Base-by-base conservation (phyloP, 257 asterid species). In the Ballota nigra region DNA sequence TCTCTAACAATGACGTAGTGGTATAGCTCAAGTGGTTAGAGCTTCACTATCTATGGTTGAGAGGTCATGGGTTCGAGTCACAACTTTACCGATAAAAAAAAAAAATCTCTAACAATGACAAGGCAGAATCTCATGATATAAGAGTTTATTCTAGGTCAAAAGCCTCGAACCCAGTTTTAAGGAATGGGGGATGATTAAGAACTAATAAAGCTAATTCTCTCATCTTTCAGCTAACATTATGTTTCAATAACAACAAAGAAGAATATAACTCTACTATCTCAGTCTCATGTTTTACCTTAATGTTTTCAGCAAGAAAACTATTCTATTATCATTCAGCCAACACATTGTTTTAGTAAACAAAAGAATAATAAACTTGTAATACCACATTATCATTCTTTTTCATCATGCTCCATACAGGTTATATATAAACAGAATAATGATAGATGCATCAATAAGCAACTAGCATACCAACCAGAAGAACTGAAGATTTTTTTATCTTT, bases 381-480 rank as follows among this genome's bases (percentile, higher is more conserved):
- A 31, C 49, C 60, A 8, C 52, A 61, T 23, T 67, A 45, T 68
- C 69, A 38, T 22, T 26, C 34, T 69, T 55, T 63, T 67, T 65
- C 33, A 24, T 53, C 58, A 34, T 63, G 40, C 23, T 16, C 55
- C 43, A 73, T 28, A 56, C 24, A 53, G 36, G 33, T 29, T 38
- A 43, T 24, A 40, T 16, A 40, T 57, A 28, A 76, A 66, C 6
- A 38, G 62, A 28, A 18, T 62, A 45, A 22, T 20, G 68, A 72
- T 18, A 31, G 53, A 47, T 16, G 63, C 47, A 65, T 45, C n/a
- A 41, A 20, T 22, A 47, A 29, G 5, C 20, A 57, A 24, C 57
- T 23, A 64, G 19, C 71, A 76, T 41, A 65, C 45, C 65, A 72
- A 61, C 58, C 34, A 74, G 23, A 26, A 63, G 24, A 63, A 23